These are phyloP conservation scores for Nemania sp. DNA, from an alignment of 2,329 filamentous ascomycete species.

Conservation along the genomic window DNA sequence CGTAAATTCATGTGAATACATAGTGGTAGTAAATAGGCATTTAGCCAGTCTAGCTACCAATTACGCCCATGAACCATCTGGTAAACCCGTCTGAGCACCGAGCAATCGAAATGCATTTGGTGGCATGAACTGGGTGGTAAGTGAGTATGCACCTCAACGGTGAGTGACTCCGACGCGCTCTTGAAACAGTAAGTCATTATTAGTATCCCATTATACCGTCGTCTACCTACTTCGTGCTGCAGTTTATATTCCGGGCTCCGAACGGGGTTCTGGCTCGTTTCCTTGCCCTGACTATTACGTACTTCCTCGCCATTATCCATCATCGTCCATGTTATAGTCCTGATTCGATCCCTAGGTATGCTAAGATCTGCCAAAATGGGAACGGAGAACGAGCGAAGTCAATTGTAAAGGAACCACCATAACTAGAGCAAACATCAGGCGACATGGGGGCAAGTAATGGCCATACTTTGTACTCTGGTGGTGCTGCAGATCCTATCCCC, in stretches of 20 bases:
- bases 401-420: background rate
- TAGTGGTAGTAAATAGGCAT: background rate
- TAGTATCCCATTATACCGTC: background rate
- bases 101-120: slow-evolving; percentile 11
- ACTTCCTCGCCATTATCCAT: background rate
- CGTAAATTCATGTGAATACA: background rate
- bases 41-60: background rate
- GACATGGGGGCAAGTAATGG: no score
- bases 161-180: slow-evolving; percentile 31
- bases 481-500: slow-evolving; percentile 19
- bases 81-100: slow-evolving; percentile 4
- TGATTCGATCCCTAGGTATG: background rate
- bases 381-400: background rate
- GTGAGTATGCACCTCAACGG: background rate
- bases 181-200: slow-evolving; percentile 32
- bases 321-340: background rate
- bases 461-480: background rate
- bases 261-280: background rate
- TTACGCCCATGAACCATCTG: background rate
- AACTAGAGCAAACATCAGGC: no score
- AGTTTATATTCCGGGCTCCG: slow-evolving; percentile 29
- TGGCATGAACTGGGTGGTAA: background rate
- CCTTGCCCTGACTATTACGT: background rate
- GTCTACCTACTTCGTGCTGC: slow-evolving; percentile 10
- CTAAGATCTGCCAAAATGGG: background rate